A percentile compares a stretch with the other conserved stretches of the same genome.
Evolutionary conservation across 805 yeast genomes (phyloP).

Genomic region (Candida insectalens): DNA sequence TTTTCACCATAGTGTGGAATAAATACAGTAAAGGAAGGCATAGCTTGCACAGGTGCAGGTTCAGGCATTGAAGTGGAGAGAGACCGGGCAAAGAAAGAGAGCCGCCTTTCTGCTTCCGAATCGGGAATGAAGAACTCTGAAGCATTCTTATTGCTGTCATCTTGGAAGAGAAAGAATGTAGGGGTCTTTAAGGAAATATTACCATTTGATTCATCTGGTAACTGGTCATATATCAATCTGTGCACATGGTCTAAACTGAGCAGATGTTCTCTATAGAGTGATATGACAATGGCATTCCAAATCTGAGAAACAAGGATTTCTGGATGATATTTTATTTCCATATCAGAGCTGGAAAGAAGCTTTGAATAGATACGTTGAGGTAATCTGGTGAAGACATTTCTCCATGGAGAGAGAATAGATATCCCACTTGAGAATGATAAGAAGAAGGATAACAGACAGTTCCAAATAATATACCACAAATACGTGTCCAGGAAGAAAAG

Average conservation of each 20-base stretch:
- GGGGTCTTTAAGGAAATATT: conserved; percentile 28
- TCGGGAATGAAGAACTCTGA: conserved; percentile 33
- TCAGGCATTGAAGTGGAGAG: conserved; percentile 38
- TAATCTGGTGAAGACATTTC: conserved; percentile 40
- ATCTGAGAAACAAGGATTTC: conserved; percentile 34
- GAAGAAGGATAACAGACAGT: conserved; percentile 38
- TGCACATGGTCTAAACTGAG: conserved; percentile 40
- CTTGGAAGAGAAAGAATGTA: conserved; percentile 37
- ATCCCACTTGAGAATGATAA: conserved; percentile 43
- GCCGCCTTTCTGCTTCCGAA: conserved; percentile 42
- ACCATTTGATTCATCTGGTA: conserved; percentile 40
- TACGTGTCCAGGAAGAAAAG: conserved; percentile 75
- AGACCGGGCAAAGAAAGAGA: conserved; percentile 45
- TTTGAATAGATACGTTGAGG: conserved; percentile 44
- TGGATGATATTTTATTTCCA: conserved; percentile 33
- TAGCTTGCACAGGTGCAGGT: conserved; percentile 35
- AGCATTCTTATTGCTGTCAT: conserved; percentile 30
- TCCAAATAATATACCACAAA: conserved; percentile 77
- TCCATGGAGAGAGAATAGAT: conserved; percentile 50
- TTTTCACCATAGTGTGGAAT: conserved; percentile 46
- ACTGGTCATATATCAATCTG: conserved; percentile 26
- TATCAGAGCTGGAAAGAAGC: conserved; percentile 33
- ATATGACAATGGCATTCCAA: conserved; percentile 45
- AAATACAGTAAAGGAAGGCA: conserved; percentile 42
- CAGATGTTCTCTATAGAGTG: conserved; percentile 46